These are phyloP conservation scores for Ophiostoma australiae DNA, from an alignment of 2,329 filamentous ascomycete species.

Conservation along the genomic window DNA sequence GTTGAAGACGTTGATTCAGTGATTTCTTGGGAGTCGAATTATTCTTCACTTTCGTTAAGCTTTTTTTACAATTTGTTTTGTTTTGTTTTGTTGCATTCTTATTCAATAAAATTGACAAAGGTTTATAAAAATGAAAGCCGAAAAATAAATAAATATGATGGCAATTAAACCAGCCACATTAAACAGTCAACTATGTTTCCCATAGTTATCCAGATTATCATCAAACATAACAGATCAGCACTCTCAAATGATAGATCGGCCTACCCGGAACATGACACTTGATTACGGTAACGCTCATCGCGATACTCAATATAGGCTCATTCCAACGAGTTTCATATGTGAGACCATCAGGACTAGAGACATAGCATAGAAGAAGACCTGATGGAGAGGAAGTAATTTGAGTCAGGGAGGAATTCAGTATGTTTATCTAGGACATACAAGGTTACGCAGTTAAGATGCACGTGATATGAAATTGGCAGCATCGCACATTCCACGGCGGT, in stretches of 20 bases:
- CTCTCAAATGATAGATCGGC: background rate
- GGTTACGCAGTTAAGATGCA: background rate
- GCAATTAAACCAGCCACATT: too few species aligned
- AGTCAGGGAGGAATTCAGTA: background rate
- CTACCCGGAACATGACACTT: background rate
- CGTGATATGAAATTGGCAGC: background rate
- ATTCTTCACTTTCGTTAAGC: background rate
- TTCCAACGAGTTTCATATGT: background rate
- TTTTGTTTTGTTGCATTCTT: too few species aligned
- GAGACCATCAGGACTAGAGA: background rate
- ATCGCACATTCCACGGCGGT: background rate
- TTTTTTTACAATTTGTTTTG: too few species aligned
- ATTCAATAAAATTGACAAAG: too few species aligned
- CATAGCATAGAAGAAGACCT: background rate
- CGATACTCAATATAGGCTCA: background rate
- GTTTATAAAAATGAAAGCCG: too few species aligned
- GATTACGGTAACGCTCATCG: background rate
- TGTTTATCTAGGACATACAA: background rate
- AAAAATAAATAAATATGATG: too few species aligned
- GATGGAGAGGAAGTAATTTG: background rate
- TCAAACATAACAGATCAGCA: too few species aligned
- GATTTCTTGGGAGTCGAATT: background rate
- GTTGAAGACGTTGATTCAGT: background rate
- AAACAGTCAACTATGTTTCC: too few species aligned
- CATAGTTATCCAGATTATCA: too few species aligned